Percentiles rank a stretch among this genome's conserved stretches.
Evolutionary conservation across 1,139 yeast genomes (phyloP).

Genomic region (Sugiyamaella grinbergsii): DNA sequence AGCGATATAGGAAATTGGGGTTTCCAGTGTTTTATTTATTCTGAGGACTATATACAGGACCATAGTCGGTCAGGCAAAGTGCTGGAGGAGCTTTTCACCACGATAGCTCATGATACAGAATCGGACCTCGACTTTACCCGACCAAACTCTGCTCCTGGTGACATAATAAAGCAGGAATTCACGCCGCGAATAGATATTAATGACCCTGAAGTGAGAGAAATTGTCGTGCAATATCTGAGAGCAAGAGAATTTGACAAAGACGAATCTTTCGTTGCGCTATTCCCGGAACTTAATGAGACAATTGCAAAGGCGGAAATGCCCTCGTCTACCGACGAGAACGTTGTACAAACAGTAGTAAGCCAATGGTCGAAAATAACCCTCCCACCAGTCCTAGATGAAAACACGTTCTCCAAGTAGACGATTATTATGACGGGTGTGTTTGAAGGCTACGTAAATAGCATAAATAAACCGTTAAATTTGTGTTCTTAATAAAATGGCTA

Average conservation of each 20-base stretch:
- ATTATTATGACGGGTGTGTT: too few species aligned
- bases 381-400: slow-evolving; percentile 3
- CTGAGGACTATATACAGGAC: slow-evolving; percentile 20
- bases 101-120: slow-evolving; percentile 4
- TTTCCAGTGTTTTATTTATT: slow-evolving; percentile 32
- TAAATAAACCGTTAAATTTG: too few species aligned
- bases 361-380: slow-evolving; percentile 17
- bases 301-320: neutral
- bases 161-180: neutral
- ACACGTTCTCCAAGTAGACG: neutral
- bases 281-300: slow-evolving; percentile 12
- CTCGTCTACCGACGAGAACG: slow-evolving; percentile 1
- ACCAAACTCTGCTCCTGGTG: neutral
- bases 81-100: slow-evolving; percentile 1
- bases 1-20: slow-evolving; percentile 36
- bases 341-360: neutral
- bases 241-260: slow-evolving; percentile 9
- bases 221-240: slow-evolving; percentile 7
- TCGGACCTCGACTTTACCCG: neutral
- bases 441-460: too few species aligned
- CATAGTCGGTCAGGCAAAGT: neutral
- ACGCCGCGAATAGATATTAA: slow-evolving; percentile 6
- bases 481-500: too few species aligned
- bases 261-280: slow-evolving; percentile 1
- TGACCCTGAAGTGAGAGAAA: slow-evolving; percentile 6